phyloP scores from a whole-genome alignment of 2,329 filamentous ascomycete genomes.

The Diaporthe citrichinensis region DNA sequence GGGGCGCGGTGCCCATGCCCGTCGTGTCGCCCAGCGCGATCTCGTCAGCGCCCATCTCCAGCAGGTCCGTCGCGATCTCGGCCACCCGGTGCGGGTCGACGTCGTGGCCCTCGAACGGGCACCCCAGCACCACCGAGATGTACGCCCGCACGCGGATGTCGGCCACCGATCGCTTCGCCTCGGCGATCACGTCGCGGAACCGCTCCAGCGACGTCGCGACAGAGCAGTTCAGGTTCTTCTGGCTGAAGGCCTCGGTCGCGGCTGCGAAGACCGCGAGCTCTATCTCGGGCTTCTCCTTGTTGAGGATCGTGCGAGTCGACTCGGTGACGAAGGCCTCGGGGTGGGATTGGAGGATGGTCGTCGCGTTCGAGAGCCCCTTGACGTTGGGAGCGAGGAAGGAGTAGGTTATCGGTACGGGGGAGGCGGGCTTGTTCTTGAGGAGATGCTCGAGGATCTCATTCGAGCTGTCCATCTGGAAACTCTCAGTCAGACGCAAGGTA shows the following conservation, averaged over 20 bases:
- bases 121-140: conserved; percentile 85
- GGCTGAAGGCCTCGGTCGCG: conserved; percentile 84
- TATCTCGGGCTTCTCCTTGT: conserved; percentile 60
- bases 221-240: conserved; percentile 86
- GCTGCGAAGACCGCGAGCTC: conserved; percentile 87
- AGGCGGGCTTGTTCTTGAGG: conserved; percentile 68
- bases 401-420: conserved; percentile 74
- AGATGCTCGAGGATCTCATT: conserved; percentile 80
- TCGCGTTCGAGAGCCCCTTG: conserved; percentile 78
- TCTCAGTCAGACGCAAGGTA: background rate
- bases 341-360: conserved; percentile 66
- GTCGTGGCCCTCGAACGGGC: conserved; percentile 79
- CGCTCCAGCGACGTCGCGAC: conserved; percentile 80
- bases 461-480: conserved; percentile 80
- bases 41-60: conserved; percentile 92
- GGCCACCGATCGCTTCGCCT: conserved; percentile 68
- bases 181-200: conserved; percentile 79
- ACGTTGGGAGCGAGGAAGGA: conserved; percentile 86
- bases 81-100: conserved; percentile 75
- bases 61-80: conserved; percentile 76
- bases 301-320: conserved; percentile 53
- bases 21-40: conserved; percentile 93
- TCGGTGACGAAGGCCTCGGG: conserved; percentile 65
- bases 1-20: conserved; percentile 87
- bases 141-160: conserved; percentile 82